Conservation (phyloP, 2,329 filamentous ascomycete genomes). For the Dryadomyces quercus-mongolicae region DNA sequence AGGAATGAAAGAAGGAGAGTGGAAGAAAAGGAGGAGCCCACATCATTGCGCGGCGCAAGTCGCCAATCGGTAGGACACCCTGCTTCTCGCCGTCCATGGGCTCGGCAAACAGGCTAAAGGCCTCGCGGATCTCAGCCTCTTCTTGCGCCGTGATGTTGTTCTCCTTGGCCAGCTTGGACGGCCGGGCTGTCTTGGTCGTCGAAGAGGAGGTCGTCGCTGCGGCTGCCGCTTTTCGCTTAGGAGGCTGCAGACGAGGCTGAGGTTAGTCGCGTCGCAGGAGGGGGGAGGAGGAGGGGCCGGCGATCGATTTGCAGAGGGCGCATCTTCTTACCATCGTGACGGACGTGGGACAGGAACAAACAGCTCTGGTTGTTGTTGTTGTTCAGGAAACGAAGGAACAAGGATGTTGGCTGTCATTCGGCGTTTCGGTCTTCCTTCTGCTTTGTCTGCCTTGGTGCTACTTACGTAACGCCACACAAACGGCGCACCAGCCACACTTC, state of each 20-base stretch:
- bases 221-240: conserved; percentile 36
- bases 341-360: background rate
- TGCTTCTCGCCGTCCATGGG: conserved; percentile 60
- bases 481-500: background rate
- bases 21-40: conserved; percentile 26
- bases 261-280: background rate
- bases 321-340: background rate
- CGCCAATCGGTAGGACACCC: conserved; percentile 54
- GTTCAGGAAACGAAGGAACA: background rate
- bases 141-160: conserved; percentile 75
- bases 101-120: conserved; percentile 70
- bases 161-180: conserved; percentile 85
- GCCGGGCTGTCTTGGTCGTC: conserved; percentile 35
- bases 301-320: background rate
- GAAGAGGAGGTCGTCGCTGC: conserved; percentile 16
- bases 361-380: background rate
- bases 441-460: background rate
- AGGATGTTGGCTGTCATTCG: background rate
- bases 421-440: background rate
- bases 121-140: conserved; percentile 83
- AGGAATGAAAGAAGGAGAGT: background rate
- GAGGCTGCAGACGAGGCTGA: conserved; percentile 27
- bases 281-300: too few relatives aligned
- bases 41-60: conserved; percentile 63
- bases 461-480: background rate